phyloP scores from a whole-genome alignment of 352 stramenopile genomes.

The Stramenopiles sp. region DNA sequence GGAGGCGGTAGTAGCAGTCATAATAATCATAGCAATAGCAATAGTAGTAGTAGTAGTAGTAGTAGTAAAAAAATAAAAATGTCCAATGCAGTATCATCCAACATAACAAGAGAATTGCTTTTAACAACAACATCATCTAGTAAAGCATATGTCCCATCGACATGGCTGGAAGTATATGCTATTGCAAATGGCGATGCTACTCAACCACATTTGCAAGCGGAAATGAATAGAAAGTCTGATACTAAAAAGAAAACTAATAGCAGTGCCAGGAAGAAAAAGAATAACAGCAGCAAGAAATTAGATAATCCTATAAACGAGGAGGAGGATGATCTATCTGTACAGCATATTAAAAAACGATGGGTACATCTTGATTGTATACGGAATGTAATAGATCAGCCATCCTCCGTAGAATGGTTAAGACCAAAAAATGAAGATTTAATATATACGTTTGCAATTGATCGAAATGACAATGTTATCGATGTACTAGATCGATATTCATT shows the following conservation, averaged over 20 bases:
- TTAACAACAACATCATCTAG: too few relatives aligned
- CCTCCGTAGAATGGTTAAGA: conserved; percentile 30
- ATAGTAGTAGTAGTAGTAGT: background rate
- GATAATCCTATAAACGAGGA: background rate
- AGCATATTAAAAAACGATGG: conserved; percentile 28
- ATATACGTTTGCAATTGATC: conserved; percentile 38
- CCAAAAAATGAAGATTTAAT: conserved; percentile 31
- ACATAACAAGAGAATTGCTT: too few relatives aligned
- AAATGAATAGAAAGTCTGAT: background rate
- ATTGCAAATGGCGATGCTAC: background rate
- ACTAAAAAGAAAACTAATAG: background rate
- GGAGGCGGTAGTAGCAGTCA: too few relatives aligned
- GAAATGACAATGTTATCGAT: conserved; percentile 31
- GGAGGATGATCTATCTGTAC: background rate
- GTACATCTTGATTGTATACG: conserved; percentile 33
- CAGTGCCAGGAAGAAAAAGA: background rate
- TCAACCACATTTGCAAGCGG: background rate
- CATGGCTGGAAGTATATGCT: background rate
- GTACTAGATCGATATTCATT: conserved; percentile 36
- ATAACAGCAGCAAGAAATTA: background rate
- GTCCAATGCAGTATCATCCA: too few relatives aligned
- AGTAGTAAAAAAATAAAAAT: background rate
- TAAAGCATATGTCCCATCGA: too few relatives aligned
- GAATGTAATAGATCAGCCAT: conserved; percentile 28
- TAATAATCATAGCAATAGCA: background rate